Evolutionary conservation across 2,329 filamentous ascomycete genomes (phyloP).

Genomic region (Sporothrix inflata): DNA sequence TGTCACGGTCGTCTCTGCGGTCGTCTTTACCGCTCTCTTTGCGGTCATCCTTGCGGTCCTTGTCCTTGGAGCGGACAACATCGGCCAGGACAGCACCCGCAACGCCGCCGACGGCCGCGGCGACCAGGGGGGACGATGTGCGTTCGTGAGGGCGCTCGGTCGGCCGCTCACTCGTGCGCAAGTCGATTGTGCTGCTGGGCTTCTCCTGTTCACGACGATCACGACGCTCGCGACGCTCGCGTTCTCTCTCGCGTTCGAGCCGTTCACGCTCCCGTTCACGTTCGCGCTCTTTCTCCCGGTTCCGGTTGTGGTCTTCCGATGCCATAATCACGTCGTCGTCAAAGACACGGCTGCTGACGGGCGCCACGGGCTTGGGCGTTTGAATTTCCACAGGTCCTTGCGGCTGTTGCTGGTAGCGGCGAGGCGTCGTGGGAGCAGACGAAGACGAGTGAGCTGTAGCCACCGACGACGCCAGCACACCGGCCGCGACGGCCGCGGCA

Average conservation of each 20-base stretch:
- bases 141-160: background rate
- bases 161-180: background rate
- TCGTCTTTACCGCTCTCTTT: background rate
- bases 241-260: slow-evolving; percentile 33
- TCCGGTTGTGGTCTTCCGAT: slow-evolving; percentile 37
- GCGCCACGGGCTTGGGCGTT: slow-evolving; percentile 78
- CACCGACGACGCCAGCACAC: background rate
- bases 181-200: background rate
- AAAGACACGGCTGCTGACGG: slow-evolving; percentile 71
- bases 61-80: slow-evolving; percentile 5
- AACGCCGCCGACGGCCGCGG: slow-evolving; percentile 23
- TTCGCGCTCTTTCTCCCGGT: slow-evolving; percentile 36
- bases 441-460: background rate
- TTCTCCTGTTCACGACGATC: background rate
- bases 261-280: slow-evolving; percentile 34
- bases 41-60: slow-evolving; percentile 28
- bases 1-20: slow-evolving; percentile 37
- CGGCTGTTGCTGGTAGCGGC: slow-evolving; percentile 39
- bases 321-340: slow-evolving; percentile 45
- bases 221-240: slow-evolving; percentile 27
- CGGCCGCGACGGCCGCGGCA: background rate
- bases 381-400: slow-evolving; percentile 72
- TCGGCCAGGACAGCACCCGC: slow-evolving; percentile 8
- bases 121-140: background rate
- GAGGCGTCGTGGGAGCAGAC: background rate